phyloP scores from a whole-genome alignment of 2,329 filamentous ascomycete species.

The Phialocephala sp. region DNA sequence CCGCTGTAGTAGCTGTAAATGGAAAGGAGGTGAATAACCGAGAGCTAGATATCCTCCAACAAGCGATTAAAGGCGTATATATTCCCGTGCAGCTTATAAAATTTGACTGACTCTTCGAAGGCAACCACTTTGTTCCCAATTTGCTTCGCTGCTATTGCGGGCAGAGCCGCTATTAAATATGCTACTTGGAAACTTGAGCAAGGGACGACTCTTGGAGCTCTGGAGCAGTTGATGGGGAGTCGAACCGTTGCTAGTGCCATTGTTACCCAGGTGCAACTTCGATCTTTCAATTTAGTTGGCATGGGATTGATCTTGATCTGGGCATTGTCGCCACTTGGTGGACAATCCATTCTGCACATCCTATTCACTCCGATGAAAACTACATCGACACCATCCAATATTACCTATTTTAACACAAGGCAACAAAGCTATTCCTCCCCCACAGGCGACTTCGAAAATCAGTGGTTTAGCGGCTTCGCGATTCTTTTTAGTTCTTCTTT shows the following conservation, averaged over 20 bases:
- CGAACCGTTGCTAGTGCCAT: constrained; percentile 41
- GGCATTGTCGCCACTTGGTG: constrained; percentile 42
- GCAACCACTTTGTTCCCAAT: constrained; percentile 42
- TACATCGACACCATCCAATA: constrained; percentile 20
- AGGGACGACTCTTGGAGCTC: constrained; percentile 35
- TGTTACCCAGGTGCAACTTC: constrained; percentile 38
- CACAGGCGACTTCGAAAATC: constrained; percentile 20
- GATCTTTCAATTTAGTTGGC: constrained; percentile 38
- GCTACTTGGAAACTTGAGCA: constrained; percentile 40
- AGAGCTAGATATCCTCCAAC: constrained; percentile 25
- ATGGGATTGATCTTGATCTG: constrained; percentile 39
- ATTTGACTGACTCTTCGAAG: constrained; percentile 15
- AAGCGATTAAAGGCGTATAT: constrained; percentile 34
- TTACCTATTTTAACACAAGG: constrained; percentile 33
- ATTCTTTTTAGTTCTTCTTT: constrained; percentile 34
- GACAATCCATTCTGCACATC: constrained; percentile 41
- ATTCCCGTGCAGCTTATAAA: background rate
- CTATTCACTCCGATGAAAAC: constrained; percentile 26
- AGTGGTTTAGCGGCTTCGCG: constrained; percentile 31
- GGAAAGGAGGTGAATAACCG: constrained; percentile 25
- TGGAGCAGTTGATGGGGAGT: constrained; percentile 43
- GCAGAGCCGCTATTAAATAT: constrained; percentile 38
- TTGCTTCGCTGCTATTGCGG: constrained; percentile 40
- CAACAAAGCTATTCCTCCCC: constrained; percentile 34
- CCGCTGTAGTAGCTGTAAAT: constrained; percentile 28